Evolutionary conservation across 1,284 basidiomycete species (phyloP), one percentile per base, ranked within the genome.

Genomic region (Porogramme epimiltina): DNA sequence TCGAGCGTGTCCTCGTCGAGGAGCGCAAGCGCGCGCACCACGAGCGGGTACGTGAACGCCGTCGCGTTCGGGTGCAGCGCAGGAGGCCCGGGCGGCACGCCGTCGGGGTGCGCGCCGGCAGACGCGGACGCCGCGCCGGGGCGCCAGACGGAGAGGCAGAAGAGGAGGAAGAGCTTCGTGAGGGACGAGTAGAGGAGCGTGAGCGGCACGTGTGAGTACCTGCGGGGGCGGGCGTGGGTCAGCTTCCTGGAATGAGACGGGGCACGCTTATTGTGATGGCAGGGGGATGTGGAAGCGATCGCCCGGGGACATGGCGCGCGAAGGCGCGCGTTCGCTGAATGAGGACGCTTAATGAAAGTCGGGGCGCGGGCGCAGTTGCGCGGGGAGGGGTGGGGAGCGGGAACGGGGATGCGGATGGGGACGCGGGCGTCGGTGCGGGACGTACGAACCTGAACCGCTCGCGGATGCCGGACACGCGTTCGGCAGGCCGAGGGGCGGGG

Each of bases 111-210:
- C 23, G 42, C 13, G 47, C 42, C 39, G 20, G 43, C 28, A 31
- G n/a, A n/a, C 9, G 8, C 28, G 28, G 28, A 31, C 9, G 8
- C 18, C 9, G 65, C 62, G 3, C 78, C 76, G 6, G 86, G 82
- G 24, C 79, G 80, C 93, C 93, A 96, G 55, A 96, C 85, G 0
- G 90, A 84, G 16, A 96, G 80, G 16, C 92, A 74, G 57, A 92
- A 84, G 20, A 95, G 82, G 3, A 96, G 79, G 65, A 95, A 88
- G 9, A 93, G 79, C 59, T 95, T 95, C 2, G 90, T 88, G 31
- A 95, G 73, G 1, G 93, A 93, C 0, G 93, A 93, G 66, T 94
- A 95, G 55, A 95, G 78, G 3, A 95, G 74, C 3, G 88, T 87
- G 16, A 95, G 77, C 1, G 91, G 85, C 33, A 95, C 81, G 33